Conservation (phyloP, 2,329 filamentous ascomycete species). For the Penicillium freii region DNA sequence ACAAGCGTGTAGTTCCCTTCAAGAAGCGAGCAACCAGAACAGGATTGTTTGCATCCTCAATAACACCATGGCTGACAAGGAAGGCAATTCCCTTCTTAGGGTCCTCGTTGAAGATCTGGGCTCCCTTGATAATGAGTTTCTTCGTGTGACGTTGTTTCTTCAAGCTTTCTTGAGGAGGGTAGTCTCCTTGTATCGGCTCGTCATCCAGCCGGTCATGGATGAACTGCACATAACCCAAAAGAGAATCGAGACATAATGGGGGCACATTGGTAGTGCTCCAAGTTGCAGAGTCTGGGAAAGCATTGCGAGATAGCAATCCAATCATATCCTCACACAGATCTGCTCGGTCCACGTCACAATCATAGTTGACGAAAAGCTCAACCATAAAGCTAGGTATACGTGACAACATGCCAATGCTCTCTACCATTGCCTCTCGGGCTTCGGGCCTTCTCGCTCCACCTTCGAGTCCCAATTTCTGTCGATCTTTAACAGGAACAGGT, state of each 20-base stretch:
- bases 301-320: slow-evolving; percentile 86
- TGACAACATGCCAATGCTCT: slow-evolving; percentile 86
- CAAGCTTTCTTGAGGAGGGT: slow-evolving; percentile 64
- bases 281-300: slow-evolving; percentile 92
- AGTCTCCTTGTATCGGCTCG: slow-evolving; percentile 60
- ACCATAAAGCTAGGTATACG: slow-evolving; percentile 93
- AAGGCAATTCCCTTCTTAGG: slow-evolving; percentile 87
- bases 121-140: slow-evolving; percentile 82
- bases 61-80: slow-evolving; percentile 80
- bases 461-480: slow-evolving; percentile 88
- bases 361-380: slow-evolving; percentile 96
- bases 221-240: slow-evolving; percentile 87
- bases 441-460: slow-evolving; percentile 90
- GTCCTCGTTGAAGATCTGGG: slow-evolving; percentile 90
- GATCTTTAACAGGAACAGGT: slow-evolving; percentile 85
- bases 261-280: slow-evolving; percentile 99
- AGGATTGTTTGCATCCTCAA: slow-evolving; percentile 71
- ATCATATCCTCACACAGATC: slow-evolving; percentile 96
- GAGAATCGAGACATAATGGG: slow-evolving; percentile 85
- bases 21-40: slow-evolving; percentile 81
- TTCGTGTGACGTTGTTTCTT: slow-evolving; percentile 75
- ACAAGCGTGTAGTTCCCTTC: slow-evolving; percentile 80
- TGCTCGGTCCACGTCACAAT: slow-evolving; percentile 86
- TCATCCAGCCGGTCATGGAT: slow-evolving; percentile 83
- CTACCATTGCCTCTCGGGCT: slow-evolving; percentile 95